Percentiles rank a stretch among this genome's conserved stretches.
Evolutionary conservation across 495 filamentous ascomycete species (phyloP).

Genomic region (Xylaria nigripes): DNA sequence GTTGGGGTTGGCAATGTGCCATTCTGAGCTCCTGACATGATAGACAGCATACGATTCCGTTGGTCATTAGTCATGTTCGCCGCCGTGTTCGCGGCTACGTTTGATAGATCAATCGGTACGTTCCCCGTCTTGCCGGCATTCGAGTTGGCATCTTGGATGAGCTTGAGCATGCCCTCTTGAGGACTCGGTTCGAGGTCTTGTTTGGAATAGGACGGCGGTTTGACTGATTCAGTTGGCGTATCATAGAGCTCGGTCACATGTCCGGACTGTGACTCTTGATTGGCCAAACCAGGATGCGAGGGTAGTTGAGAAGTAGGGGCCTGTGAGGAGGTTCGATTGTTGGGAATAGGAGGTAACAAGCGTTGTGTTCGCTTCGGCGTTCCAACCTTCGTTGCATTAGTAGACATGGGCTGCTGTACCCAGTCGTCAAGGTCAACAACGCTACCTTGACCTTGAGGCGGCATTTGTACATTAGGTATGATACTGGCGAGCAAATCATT

Average conservation of each 20-base stretch:
- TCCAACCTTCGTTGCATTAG: slow-evolving; percentile 29
- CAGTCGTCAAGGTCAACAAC: slow-evolving; percentile 71
- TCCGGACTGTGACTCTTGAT: slow-evolving; percentile 29
- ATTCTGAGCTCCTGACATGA: slow-evolving; percentile 51
- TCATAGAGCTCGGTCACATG: slow-evolving; percentile 44
- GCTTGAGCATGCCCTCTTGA: slow-evolving; percentile 74
- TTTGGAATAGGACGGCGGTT: slow-evolving; percentile 36
- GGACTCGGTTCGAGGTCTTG: slow-evolving; percentile 43
- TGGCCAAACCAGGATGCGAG: slow-evolving; percentile 22
- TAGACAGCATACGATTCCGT: slow-evolving; percentile 67
- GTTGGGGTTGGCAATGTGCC: slow-evolving; percentile 19
- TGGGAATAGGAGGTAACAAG: slow-evolving; percentile 39
- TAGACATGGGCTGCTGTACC: slow-evolving; percentile 35
- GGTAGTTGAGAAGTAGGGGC: slow-evolving; percentile 17
- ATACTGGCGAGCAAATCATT: slow-evolving; percentile 64
- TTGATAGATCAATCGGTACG: slow-evolving; percentile 57
- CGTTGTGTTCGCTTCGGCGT: slow-evolving; percentile 40
- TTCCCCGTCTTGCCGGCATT: slow-evolving; percentile 42
- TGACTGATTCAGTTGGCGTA: slow-evolving; percentile 29
- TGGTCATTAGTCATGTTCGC: slow-evolving; percentile 67
- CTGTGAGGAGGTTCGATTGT: slow-evolving; percentile 22
- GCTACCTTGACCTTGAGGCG: slow-evolving; percentile 42
- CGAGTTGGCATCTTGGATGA: slow-evolving; percentile 74
- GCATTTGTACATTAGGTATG: slow-evolving; percentile 52
- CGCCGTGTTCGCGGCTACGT: slow-evolving; percentile 63